These are phyloP conservation scores for Roridomyces roridus DNA, from an alignment of 768 basidiomycete genomes.

Conservation along the genomic window DNA sequence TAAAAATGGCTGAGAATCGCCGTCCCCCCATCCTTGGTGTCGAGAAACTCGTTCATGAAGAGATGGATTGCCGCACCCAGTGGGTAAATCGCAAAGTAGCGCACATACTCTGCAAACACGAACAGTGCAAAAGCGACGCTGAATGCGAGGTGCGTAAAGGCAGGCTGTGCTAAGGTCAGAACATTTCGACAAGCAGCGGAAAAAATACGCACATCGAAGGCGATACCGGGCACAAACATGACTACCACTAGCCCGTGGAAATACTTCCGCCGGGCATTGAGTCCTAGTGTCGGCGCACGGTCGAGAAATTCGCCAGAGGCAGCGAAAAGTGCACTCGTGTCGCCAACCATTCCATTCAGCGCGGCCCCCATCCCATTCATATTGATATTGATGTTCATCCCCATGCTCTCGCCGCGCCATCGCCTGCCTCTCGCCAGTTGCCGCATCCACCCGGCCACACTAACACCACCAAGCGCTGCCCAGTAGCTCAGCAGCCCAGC, in stretches of 20 bases:
- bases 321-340: conserved; percentile 64
- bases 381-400: background rate
- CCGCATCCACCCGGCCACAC: conserved; percentile 94
- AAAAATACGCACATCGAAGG: conserved; percentile 72
- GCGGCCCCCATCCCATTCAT: background rate
- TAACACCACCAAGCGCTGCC: conserved; percentile 78
- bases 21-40: conserved; percentile 92
- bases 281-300: conserved; percentile 83
- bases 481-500: conserved; percentile 84
- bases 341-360: background rate
- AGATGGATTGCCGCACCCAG: conserved; percentile 92
- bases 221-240: conserved; percentile 96
- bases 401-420: background rate
- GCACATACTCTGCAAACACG: conserved; percentile 95
- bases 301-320: conserved; percentile 73
- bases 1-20: conserved; percentile 99
- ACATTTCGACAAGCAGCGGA: conserved; percentile 10
- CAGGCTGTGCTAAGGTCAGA: conserved; percentile 64
- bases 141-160: conserved; percentile 94
- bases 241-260: conserved; percentile 95
- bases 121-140: conserved; percentile 95
- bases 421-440: conserved; percentile 82
- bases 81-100: conserved; percentile 98
- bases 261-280: conserved; percentile 94
- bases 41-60: conserved; percentile 97